Evolutionary conservation across 2,329 filamentous ascomycete genomes (phyloP).

Genomic region (Fusarium napiforme): DNA sequence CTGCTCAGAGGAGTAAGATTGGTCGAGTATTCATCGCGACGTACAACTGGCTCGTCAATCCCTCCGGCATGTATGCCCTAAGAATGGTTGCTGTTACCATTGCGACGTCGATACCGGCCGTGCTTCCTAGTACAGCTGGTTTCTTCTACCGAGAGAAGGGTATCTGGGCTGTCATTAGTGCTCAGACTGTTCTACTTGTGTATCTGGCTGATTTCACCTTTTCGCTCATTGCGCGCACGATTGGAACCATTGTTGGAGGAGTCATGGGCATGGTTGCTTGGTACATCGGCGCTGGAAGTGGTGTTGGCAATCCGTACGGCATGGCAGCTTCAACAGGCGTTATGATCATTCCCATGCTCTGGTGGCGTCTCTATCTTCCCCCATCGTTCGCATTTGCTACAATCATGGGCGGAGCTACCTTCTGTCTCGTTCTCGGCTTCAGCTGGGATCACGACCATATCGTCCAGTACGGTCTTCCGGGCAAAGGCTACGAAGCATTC

Average conservation of each 20-base stretch:
- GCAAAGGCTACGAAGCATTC: conserved; percentile 59
- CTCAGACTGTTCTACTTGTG: conserved; percentile 58
- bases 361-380: conserved; percentile 51
- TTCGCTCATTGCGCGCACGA: conserved; percentile 53
- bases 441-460: conserved; percentile 59
- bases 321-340: conserved; percentile 58
- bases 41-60: conserved; percentile 55
- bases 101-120: conserved; percentile 55
- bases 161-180: conserved; percentile 64
- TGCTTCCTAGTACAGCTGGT: conserved; percentile 55
- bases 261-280: conserved; percentile 59
- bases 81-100: conserved; percentile 61
- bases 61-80: conserved; percentile 58
- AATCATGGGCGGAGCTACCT: conserved; percentile 52
- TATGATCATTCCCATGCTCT: conserved; percentile 49
- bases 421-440: conserved; percentile 57
- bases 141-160: conserved; percentile 65
- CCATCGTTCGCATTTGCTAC: conserved; percentile 44
- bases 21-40: conserved; percentile 44
- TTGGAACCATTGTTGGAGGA: conserved; percentile 60
- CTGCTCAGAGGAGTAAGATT: conserved; percentile 29
- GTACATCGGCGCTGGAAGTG: conserved; percentile 62
- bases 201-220: conserved; percentile 64
- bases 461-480: conserved; percentile 57
- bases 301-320: conserved; percentile 61